A percentile compares a stretch with the other conserved stretches of the same genome.
Conservation (phyloP, 106 monocot genomes). For the Acanthochlamys bracteata region DNA sequence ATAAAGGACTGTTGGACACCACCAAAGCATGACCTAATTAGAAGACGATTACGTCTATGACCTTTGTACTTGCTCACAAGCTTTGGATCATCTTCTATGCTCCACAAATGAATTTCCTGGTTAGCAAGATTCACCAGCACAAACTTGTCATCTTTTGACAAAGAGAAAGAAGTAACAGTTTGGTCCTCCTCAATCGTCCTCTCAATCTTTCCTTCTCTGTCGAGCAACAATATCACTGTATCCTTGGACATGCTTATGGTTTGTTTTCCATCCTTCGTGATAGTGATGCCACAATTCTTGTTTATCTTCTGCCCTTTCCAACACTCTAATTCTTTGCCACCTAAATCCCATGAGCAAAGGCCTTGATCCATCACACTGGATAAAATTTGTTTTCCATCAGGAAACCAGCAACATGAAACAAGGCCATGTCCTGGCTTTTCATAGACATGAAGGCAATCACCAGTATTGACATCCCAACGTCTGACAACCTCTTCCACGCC, state of each 20-base stretch:
- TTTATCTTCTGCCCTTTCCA: slow-evolving; percentile 52
- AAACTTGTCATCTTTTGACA: slow-evolving; percentile 62
- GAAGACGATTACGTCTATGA: slow-evolving; percentile 56
- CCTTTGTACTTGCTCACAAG: slow-evolving; percentile 58
- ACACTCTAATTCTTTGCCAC: slow-evolving; percentile 55
- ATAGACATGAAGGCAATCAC: slow-evolving; percentile 52
- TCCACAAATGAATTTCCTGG: slow-evolving; percentile 89
- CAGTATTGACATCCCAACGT: slow-evolving; percentile 67
- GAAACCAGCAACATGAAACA: slow-evolving; percentile 80
- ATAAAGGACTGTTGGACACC: slow-evolving; percentile 19
- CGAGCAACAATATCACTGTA: slow-evolving; percentile 43
- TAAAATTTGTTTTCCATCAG: slow-evolving; percentile 52
- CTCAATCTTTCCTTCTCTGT: slow-evolving; percentile 56
- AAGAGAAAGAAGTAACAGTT: slow-evolving; percentile 63
- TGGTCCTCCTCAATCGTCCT: slow-evolving; percentile 61
- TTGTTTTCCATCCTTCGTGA: slow-evolving; percentile 44
- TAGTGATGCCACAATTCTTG: slow-evolving; percentile 60
- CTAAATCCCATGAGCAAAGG: slow-evolving; percentile 61
- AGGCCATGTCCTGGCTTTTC: slow-evolving; percentile 44
- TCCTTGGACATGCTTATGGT: slow-evolving; percentile 54
- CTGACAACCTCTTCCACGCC: slow-evolving; percentile 72
- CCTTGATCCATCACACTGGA: slow-evolving; percentile 48
- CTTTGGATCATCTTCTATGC: slow-evolving; percentile 34
- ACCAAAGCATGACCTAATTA: slow-evolving; percentile 88
- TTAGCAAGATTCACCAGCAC: slow-evolving; percentile 68